phyloP scores from a whole-genome alignment of 352 stramenopile genomes.

The Globisporangium nagaii region DNA sequence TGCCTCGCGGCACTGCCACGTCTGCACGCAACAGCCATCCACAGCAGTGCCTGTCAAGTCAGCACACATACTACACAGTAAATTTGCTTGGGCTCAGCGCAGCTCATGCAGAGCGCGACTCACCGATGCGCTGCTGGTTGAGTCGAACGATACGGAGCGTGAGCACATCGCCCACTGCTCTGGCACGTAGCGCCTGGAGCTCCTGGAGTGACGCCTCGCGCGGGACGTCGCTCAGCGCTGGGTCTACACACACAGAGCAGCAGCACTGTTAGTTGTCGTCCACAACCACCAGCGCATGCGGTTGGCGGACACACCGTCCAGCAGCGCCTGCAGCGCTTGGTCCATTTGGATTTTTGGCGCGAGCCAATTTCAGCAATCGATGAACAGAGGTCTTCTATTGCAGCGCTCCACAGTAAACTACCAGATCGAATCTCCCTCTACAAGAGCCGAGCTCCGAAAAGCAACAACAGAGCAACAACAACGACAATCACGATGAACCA shows the following conservation, averaged over 20 bases:
- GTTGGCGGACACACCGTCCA: conserved; percentile 7
- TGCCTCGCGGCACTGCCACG: conserved; percentile 5
- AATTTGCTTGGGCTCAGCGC: neutral
- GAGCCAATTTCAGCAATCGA: no score
- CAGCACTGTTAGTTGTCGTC: neutral
- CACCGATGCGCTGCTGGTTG: conserved; percentile 10
- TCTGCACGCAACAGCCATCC: neutral
- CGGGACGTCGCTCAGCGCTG: conserved; percentile 11
- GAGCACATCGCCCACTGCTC: conserved; percentile 10
- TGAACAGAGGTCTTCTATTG: neutral
- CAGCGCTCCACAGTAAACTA: neutral
- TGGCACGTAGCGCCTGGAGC: conserved; percentile 12
- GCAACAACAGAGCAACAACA: neutral
- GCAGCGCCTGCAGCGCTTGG: conserved; percentile 7
- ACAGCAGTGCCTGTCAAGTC: neutral
- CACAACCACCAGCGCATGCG: no score
- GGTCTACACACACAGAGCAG: conserved; percentile 5
- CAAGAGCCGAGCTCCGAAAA: neutral
- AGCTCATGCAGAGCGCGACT: neutral
- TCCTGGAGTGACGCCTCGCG: conserved; percentile 4
- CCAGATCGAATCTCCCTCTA: conserved; percentile 2
- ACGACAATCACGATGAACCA: conserved; percentile 10
- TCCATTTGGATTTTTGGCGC: conserved; percentile 8
- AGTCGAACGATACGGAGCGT: conserved; percentile 11
- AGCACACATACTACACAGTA: neutral